These are phyloP conservation scores for Candida boleticola DNA, from an alignment of 805 yeast genomes.

Conservation along the genomic window DNA sequence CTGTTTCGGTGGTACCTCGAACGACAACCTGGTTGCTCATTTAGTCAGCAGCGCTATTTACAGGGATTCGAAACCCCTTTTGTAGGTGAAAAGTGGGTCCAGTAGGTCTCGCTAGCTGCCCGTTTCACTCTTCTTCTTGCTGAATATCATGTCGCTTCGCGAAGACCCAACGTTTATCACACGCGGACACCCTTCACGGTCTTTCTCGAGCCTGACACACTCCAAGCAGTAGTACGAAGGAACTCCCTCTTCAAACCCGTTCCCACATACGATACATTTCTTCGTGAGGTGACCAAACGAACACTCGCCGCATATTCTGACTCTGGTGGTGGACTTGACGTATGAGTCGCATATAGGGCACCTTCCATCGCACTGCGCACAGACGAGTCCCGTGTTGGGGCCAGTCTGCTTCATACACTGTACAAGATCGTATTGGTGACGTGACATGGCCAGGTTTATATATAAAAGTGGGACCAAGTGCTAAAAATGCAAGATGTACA, in stretches of 20 bases:
- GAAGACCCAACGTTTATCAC: conserved; percentile 79
- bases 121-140: conserved; percentile 40
- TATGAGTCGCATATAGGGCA: conserved; percentile 89
- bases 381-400: conserved; percentile 61
- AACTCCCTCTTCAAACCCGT: conserved; percentile 51
- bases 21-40: too few relatives aligned
- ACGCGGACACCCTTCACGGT: conserved; percentile 91
- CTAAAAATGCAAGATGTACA: not conserved
- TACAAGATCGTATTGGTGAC: conserved; percentile 82
- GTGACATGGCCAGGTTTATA: conserved; percentile 64
- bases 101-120: too few relatives aligned
- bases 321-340: conserved; percentile 67
- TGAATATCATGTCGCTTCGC: conserved; percentile 62
- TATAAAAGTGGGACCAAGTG: not conserved
- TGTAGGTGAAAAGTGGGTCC: too few relatives aligned
- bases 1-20: too few relatives aligned
- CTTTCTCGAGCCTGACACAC: conserved; percentile 75
- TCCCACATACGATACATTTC: conserved; percentile 79
- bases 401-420: conserved; percentile 89
- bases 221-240: conserved; percentile 80
- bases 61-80: too few relatives aligned
- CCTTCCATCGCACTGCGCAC: conserved; percentile 85
- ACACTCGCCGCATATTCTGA: conserved; percentile 81
- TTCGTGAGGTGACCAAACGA: conserved; percentile 64
- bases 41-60: too few relatives aligned